Base-by-base conservation (phyloP, 2,329 filamentous ascomycete genomes). In the Neopestalotiopsis sp. region DNA sequence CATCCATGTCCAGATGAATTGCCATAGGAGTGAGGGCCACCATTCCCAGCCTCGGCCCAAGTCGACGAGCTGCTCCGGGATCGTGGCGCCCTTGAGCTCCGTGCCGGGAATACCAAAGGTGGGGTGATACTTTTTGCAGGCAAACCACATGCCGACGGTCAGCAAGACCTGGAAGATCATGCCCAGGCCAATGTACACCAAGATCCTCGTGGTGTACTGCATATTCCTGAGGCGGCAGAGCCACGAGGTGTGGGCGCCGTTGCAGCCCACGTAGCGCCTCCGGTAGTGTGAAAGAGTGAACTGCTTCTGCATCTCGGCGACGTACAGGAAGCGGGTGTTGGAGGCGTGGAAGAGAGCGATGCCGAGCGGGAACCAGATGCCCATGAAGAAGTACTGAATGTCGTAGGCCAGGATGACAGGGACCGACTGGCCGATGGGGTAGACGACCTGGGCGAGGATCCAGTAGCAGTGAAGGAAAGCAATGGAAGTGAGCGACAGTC, bases 381-480 rank as follows among this genome's bases (percentile, higher is more conserved):
- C 87, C 88, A 90, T 90, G 75, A 87, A 81, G 82, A 87, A 90
- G 73, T 85, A 90, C 73, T 88, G 86, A 3, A 83, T 76, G 40
- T 83, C 80, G 69, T 87, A 88, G 0, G 86, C 79, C 14, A 76
- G 65, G 1, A 81, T 73, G 1, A 79, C 67, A 0, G 79, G 85
- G 67, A 85, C 79, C 3, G 82, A 77, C 10, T 79, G 62, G 7
- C 83, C 82, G 32, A 84, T 76, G 12, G 81, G 77, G n/a, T 83
- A 81, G 24, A 80, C 81, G 67, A 85, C 73, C 70, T 85, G 83
- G 4, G 81, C 80, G 4, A 81, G 74, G 49, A 81, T 73, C 80
- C 80, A 82, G 70, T 82, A 82, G 4, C 72, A 40, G 67, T 82
- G 81, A 17, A 82, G 76, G 58, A 80, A 75, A 4, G 74, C 58